Evolutionary conservation across 306 rosid genomes (phyloP).

Genomic region (Cicer chorassanicum): DNA sequence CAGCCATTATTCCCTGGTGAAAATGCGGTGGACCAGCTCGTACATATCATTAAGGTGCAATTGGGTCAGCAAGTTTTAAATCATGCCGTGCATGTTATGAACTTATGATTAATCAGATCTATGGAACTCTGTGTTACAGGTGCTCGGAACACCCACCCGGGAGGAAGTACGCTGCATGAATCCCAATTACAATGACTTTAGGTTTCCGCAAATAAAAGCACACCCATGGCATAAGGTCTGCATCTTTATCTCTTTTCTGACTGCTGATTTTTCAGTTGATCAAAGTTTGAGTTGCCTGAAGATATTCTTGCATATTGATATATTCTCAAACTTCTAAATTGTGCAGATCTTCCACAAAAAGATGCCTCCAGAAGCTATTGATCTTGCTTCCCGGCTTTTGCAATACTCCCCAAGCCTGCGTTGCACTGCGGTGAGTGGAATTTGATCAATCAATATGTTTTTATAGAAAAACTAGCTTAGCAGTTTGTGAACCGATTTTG

Average conservation of each 20-base stretch:
- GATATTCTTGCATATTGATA: neutral
- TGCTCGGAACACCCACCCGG: conserved; percentile 96
- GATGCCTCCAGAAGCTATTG: conserved; percentile 99
- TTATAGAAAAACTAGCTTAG: neutral
- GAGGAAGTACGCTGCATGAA: conserved; percentile 99
- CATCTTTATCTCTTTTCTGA: conserved; percentile 37
- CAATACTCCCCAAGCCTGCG: conserved; percentile 97
- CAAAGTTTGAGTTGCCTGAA: conserved; percentile 15
- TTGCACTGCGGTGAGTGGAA: conserved; percentile 82
- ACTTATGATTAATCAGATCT: neutral
- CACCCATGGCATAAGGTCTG: conserved; percentile 98
- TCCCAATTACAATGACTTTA: conserved; percentile 89
- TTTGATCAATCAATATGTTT: conserved; percentile 4
- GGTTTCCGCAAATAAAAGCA: conserved; percentile 91
- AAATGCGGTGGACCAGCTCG: conserved; percentile 96
- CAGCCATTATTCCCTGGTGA: conserved; percentile 98
- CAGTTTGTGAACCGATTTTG: conserved; percentile 40
- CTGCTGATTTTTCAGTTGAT: neutral
- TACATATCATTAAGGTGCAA: conserved; percentile 88
- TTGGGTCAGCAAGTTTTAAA: conserved; percentile 21
- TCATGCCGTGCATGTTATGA: conserved; percentile 9
- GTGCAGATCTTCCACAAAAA: conserved; percentile 87
- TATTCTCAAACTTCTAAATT: conserved; percentile 38
- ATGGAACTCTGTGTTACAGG: conserved; percentile 54
- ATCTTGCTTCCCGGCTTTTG: conserved; percentile 86